These are phyloP conservation scores for Astrephomene gubernaculifera DNA, from an alignment of 139 green algal genomes.

Conservation along the genomic window DNA sequence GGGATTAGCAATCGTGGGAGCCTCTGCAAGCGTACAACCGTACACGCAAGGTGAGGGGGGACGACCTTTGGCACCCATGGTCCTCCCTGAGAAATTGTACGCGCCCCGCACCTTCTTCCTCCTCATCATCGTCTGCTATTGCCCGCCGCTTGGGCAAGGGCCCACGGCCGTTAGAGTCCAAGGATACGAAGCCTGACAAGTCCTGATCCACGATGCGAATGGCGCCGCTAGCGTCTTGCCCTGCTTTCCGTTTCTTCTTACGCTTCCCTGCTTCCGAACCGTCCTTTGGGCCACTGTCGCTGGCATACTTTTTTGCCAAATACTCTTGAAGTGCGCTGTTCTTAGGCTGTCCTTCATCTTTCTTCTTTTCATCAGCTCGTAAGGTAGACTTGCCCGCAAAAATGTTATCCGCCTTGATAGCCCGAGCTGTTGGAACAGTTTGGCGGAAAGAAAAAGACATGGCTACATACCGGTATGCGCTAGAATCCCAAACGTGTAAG, in stretches of 20 bases:
- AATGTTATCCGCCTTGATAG: slow-evolving; percentile 28
- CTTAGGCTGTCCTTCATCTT: slow-evolving; percentile 1
- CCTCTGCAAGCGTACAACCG: slow-evolving; percentile 64
- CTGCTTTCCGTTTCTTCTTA: slow-evolving; percentile 73
- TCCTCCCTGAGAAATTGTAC: no score
- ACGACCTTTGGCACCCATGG: no score
- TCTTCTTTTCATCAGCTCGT: slow-evolving; percentile 59
- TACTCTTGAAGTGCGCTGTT: slow-evolving; percentile 59
- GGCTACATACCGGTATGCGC: no score
- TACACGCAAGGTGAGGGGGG: no score
- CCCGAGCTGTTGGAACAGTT: background rate
- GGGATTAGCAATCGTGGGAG: slow-evolving; percentile 74
- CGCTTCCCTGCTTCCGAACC: slow-evolving; percentile 15
- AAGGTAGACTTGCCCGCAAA: slow-evolving; percentile 60
- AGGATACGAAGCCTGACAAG: background rate
- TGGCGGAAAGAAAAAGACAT: slow-evolving; percentile 30
- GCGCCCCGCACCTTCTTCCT: slow-evolving; percentile 55
- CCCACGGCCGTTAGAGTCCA: background rate
- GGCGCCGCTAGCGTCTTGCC: slow-evolving; percentile 25
- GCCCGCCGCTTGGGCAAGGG: background rate
- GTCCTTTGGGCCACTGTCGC: slow-evolving; percentile 4
- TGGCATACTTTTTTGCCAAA: slow-evolving; percentile 57
- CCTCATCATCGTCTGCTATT: slow-evolving; percentile 23
- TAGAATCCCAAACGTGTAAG: no score
- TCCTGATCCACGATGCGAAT: slow-evolving; percentile 80